A percentile compares a stretch with the other conserved stretches of the same genome.
phyloP scores from a whole-genome alignment of 2,329 filamentous ascomycete genomes.

The Diaporthe sp. region DNA sequence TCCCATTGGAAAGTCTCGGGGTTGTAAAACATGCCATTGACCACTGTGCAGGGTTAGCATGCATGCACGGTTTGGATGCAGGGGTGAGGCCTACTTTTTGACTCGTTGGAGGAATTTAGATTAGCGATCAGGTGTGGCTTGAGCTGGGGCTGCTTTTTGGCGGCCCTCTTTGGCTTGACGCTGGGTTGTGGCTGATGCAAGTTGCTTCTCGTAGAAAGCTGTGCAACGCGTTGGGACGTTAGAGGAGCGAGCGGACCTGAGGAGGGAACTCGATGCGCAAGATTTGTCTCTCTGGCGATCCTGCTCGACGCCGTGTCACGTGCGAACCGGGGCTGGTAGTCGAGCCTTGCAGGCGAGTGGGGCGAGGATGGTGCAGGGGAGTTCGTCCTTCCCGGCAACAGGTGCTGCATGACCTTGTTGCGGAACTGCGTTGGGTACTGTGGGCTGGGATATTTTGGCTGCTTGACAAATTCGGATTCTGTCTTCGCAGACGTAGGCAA shows the following conservation, averaged over 20 bases:
- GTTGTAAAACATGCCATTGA: conserved; percentile 98
- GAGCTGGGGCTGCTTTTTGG: conserved; percentile 64
- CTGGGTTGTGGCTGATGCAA: conserved; percentile 55
- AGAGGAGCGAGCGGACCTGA: conserved; percentile 64
- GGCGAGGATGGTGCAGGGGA: conserved; percentile 65
- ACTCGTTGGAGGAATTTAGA: conserved; percentile 77
- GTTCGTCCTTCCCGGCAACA: conserved; percentile 62
- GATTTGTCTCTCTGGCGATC: conserved; percentile 70
- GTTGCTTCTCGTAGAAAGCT: conserved; percentile 61
- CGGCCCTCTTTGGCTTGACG: conserved; percentile 65
- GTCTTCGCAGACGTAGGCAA: conserved; percentile 85
- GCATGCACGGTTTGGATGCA: not conserved
- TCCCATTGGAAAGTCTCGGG: conserved; percentile 90
- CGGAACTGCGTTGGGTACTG: conserved; percentile 73
- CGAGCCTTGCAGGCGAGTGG: conserved; percentile 59
- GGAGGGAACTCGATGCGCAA: conserved; percentile 69
- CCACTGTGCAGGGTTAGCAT: conserved; percentile 59
- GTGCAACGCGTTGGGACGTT: conserved; percentile 64
- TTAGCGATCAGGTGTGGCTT: conserved; percentile 93
- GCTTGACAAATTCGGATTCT: conserved; percentile 86
- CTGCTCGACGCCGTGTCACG: conserved; percentile 74
- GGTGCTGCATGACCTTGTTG: conserved; percentile 66
- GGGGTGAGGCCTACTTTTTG: conserved; percentile 74
- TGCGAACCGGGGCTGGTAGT: conserved; percentile 70
- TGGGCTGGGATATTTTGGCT: conserved; percentile 69